Base-by-base conservation (phyloP, 1,284 basidiomycete genomes). In the Ganoderma lucidum region DNA sequence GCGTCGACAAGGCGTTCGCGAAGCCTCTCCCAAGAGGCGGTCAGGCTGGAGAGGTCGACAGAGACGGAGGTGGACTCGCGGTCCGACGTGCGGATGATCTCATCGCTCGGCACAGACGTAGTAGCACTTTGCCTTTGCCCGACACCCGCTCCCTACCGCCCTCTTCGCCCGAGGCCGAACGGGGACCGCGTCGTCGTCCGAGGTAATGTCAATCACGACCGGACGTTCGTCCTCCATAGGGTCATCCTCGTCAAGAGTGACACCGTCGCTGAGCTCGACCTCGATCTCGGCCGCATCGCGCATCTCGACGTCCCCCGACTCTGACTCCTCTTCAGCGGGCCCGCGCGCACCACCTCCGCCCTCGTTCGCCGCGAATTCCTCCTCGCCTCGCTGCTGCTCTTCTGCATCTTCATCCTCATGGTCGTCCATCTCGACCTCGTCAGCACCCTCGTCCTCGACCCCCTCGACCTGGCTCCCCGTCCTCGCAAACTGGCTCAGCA, bases 401-500 rank as follows among this genome's bases (percentile, higher is more conserved):
- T n/a, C n/a, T n/a, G n/a, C 39, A 28, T 35, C 44, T 6, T 71
- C 71, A 62, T 70, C 72, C 51, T n/a, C n/a, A n/a, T 60, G 67
- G 10, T 71, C 65, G 3, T 72, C 73, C 9, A 68, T 70, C 14
- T 70, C 65, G 1, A 65, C 59, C 58, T 69, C 73, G 2, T 62
- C 69, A 8, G 67, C n/a, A n/a, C n/a, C 66, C n/a, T 73, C 75
- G 48, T 64, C 71, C 45, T 71, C 71, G 14, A 63, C 71, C 3
- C 73, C 77, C 2, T 71, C 63, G 23, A 71, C 44, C 51, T 80
- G 81, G 68, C 80, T 86, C n/a, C 86, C 87, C 30, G 75, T 77
- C 67, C 86, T 82, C n/a, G 88, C 85, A 78, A 89, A 92, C 15
- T 80, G 82, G 62, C 80, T 82, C 65, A 93, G 76, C 58, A 79